A percentile compares a stretch with the other conserved stretches of the same genome.
Conservation (phyloP, 352 stramenopile genomes). For the Phytophthora pseudosyringae region DNA sequence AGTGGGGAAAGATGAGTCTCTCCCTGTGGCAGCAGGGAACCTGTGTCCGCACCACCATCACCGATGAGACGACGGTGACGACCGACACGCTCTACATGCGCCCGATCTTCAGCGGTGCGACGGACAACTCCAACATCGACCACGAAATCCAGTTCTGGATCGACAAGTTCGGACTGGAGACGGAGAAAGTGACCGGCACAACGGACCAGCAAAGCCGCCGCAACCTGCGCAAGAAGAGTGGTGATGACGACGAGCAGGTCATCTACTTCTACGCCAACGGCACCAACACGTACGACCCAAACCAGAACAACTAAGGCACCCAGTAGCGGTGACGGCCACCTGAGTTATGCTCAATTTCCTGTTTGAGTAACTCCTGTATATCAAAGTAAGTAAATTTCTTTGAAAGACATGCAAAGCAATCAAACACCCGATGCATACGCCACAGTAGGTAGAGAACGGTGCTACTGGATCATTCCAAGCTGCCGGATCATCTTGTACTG, state of each 20-base stretch:
- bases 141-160: conserved; percentile 60
- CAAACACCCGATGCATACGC: too few species aligned
- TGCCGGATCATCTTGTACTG: conserved; percentile 66
- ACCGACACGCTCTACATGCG: conserved; percentile 56
- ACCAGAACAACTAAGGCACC: conserved; percentile 7
- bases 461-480: conserved; percentile 51
- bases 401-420: conserved; percentile 2
- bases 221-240: conserved; percentile 2
- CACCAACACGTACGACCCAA: conserved; percentile 34
- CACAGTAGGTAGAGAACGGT: not conserved
- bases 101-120: conserved; percentile 61
- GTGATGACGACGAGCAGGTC: conserved; percentile 5
- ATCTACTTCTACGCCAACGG: conserved; percentile 46
- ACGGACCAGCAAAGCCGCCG: conserved; percentile 1
- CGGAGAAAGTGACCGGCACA: not conserved
- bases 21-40: conserved; percentile 59
- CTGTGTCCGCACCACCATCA: conserved; percentile 46
- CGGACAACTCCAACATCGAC: conserved; percentile 49
- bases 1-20: conserved; percentile 52
- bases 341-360: conserved; percentile 5
- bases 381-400: conserved; percentile 9
- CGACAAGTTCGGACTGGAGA: conserved; percentile 47
- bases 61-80: conserved; percentile 41
- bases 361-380: conserved; percentile 12
- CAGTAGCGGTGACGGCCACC: too few species aligned